These are phyloP conservation scores for Xylaria sp. DNA, from an alignment of 2,329 filamentous ascomycete species.

Conservation along the genomic window DNA sequence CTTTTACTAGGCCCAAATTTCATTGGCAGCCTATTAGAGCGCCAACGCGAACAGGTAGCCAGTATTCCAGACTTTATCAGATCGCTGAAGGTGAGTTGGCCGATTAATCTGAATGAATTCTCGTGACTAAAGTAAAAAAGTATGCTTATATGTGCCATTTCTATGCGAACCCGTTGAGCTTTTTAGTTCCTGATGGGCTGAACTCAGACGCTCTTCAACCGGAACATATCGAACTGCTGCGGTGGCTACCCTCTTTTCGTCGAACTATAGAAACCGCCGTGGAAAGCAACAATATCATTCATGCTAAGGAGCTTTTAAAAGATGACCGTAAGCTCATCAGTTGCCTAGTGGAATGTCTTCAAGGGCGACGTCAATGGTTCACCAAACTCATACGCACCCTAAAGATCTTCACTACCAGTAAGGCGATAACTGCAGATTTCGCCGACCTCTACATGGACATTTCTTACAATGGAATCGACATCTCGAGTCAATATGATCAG, in stretches of 20 bases:
- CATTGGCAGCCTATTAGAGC: constrained; percentile 71
- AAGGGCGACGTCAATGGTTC: constrained; percentile 54
- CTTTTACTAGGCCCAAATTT: constrained; percentile 74
- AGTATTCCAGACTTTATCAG: constrained; percentile 78
- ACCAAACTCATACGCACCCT: constrained; percentile 60
- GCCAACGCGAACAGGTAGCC: constrained; percentile 81
- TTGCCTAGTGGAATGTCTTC: constrained; percentile 51
- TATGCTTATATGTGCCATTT: constrained; percentile 90
- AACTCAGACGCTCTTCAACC: constrained; percentile 58
- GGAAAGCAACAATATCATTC: constrained; percentile 54
- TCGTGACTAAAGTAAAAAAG: constrained; percentile 53
- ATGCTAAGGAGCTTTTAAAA: constrained; percentile 67
- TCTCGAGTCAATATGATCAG: constrained; percentile 62
- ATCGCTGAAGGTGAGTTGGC: constrained; percentile 69
- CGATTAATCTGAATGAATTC: background rate
- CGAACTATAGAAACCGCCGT: constrained; percentile 62
- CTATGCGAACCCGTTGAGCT: constrained; percentile 79
- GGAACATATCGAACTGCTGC: constrained; percentile 74
- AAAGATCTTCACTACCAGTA: constrained; percentile 57
- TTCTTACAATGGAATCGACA: constrained; percentile 65
- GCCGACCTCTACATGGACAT: constrained; percentile 70
- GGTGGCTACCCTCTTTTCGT: constrained; percentile 76
- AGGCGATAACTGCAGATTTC: constrained; percentile 52
- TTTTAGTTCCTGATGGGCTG: constrained; percentile 63
- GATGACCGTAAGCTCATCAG: constrained; percentile 66